Evolutionary conservation across 306 rosid species (phyloP), one percentile per base, ranked within the genome.

Genomic region (Lathyrus sativus): DNA sequence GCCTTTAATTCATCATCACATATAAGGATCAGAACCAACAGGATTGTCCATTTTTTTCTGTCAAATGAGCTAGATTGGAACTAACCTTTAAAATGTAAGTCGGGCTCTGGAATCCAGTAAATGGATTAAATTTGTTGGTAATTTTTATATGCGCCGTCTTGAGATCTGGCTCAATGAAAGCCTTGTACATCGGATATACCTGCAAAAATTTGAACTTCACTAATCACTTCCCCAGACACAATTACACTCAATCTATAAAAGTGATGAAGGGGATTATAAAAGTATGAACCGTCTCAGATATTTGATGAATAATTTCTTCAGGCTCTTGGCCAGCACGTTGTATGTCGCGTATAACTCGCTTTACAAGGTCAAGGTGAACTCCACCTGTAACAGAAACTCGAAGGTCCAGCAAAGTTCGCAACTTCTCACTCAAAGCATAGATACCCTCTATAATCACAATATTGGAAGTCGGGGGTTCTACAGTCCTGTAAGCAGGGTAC

Each of bases 121-220:
- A 95, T 46, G 99, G 99, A 82, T 95, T 95, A 73, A 95, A 95
- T 67, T 95, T 95, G 83, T 95, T 95, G 64, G 67, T 80, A 72
- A 95, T 90, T 77, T 90, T 95, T 76, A 95, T 88, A 67, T 95
- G 97, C 17, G 99, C 99, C 43, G 97, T 90, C 75, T 79, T 85
- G 67, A 95, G 99, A 86, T 95, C 99, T 58, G 99, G 99, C 83
- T 95, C 99, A 7, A 95, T 95, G 70, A 82, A 95, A 71, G 99
- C 99, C 78, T 95, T 95, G 87, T 95, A 95, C 99, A 95, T 95
- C 62, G 99, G 99, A 82, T 90, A 90, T 58, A 95, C 99, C 99
- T 95, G 91, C 71, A 79, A 58, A 71, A 38, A 29, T 62, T 41
- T 62, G 48, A 71, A 41, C 45, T 57, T 81, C 24, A 83, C 71